These are phyloP conservation scores for Exophiala spinifera DNA, from an alignment of 2,329 filamentous ascomycete species.

Conservation along the genomic window DNA sequence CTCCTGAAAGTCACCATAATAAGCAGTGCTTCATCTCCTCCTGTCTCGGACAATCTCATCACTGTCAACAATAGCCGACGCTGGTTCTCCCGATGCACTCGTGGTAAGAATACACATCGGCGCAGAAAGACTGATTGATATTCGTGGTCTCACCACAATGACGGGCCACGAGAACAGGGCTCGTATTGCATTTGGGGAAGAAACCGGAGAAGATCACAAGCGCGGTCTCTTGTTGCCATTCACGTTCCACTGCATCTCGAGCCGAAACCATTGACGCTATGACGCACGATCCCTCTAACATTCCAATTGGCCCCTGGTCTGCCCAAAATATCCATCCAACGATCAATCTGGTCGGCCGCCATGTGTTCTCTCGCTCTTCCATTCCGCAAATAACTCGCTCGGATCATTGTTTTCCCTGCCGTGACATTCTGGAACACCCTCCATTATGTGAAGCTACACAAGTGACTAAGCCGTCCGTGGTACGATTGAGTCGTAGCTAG, in stretches of 20 bases:
- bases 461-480: too few species aligned
- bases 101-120: background rate
- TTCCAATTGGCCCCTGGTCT: slow-evolving; percentile 13
- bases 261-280: background rate
- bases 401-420: slow-evolving; percentile 20
- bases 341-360: too few species aligned
- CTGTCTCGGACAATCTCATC: slow-evolving; percentile 12
- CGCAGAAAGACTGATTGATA: background rate
- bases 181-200: too few species aligned
- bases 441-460: background rate
- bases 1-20: slow-evolving; percentile 8
- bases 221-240: too few species aligned
- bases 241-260: background rate
- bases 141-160: background rate
- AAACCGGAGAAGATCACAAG: too few species aligned
- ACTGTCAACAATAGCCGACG: background rate
- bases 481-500: background rate
- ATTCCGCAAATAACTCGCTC: background rate
- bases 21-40: slow-evolving; percentile 17
- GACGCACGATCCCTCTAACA: background rate
- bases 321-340: slow-evolving; percentile 1
- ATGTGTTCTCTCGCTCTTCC: background rate
- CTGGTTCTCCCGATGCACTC: background rate
- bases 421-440: background rate
- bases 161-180: background rate